Percentiles rank a stretch among this genome's conserved stretches.
phyloP scores from a whole-genome alignment of 139 green algal genomes.

The Pleodorina starrii region DNA sequence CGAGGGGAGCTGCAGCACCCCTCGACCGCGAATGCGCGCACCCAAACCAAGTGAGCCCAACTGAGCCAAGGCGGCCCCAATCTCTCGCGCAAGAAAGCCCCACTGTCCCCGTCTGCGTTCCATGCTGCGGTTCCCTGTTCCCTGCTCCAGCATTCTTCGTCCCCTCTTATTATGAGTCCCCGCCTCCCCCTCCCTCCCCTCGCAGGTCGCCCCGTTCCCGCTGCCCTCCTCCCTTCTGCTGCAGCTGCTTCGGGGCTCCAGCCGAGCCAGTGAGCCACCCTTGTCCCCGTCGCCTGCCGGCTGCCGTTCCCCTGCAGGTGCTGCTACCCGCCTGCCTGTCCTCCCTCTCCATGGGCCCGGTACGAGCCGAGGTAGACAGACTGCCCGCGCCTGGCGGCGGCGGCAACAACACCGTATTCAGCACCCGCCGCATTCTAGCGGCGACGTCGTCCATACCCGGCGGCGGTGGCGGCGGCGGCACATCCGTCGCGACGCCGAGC shows the following conservation, averaged over 20 bases:
- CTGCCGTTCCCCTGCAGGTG: not conserved
- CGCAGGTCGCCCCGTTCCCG: conserved; percentile 7
- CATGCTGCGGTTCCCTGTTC: too few species aligned
- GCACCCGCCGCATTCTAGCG: not conserved
- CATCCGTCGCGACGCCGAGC: not conserved
- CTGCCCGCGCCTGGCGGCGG: not conserved
- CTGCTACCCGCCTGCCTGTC: conserved; percentile 21
- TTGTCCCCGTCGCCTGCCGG: not conserved
- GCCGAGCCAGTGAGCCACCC: too few species aligned
- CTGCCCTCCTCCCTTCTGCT: not conserved
- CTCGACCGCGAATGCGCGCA: too few species aligned
- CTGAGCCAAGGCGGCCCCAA: too few species aligned
- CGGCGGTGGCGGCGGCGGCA: too few species aligned
- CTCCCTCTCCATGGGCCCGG: not conserved
- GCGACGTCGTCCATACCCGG: not conserved
- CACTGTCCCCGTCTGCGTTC: too few species aligned
- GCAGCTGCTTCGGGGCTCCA: not conserved
- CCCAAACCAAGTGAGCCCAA: too few species aligned
- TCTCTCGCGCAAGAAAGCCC: too few species aligned
- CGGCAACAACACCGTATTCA: not conserved
- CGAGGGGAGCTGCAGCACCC: too few species aligned
- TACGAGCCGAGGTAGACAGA: not conserved
- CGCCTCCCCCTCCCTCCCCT: not conserved
- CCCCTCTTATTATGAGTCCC: too few species aligned
- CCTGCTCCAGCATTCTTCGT: too few species aligned